Conservation (phyloP, 2,329 filamentous ascomycete genomes). For the Alternaria viburni region DNA sequence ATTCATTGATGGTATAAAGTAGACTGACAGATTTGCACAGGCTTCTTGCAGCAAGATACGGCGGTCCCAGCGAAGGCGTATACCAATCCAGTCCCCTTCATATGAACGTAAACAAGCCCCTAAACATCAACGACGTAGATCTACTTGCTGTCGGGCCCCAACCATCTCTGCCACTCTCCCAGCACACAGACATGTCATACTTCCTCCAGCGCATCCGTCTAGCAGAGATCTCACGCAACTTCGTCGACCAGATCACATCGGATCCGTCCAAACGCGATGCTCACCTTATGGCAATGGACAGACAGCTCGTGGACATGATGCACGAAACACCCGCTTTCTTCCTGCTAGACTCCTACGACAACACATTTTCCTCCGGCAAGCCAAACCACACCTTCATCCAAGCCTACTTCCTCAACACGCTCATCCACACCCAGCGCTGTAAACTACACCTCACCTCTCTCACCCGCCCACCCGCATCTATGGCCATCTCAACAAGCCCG, state of each 20-base stretch:
- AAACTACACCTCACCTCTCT: slow-evolving; percentile 41
- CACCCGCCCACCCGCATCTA: slow-evolving; percentile 10
- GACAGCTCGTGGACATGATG: not conserved
- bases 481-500: not conserved
- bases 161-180: not conserved
- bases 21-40: not conserved
- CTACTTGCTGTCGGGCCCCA: rapidly evolving
- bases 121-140: not conserved
- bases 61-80: not conserved
- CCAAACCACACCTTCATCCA: slow-evolving; percentile 33
- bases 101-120: not conserved
- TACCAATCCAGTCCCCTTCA: not conserved
- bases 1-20: no score
- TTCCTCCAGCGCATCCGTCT: slow-evolving; percentile 45
- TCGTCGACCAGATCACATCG: slow-evolving; percentile 37
- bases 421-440: slow-evolving; percentile 46
- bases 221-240: slow-evolving; percentile 46
- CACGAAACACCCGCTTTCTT: not conserved
- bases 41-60: not conserved
- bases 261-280: not conserved
- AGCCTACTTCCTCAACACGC: slow-evolving; percentile 44
- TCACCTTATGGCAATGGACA: not conserved
- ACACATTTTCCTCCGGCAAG: not conserved
- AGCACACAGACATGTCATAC: slow-evolving; percentile 51
- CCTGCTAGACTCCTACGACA: not conserved